These are phyloP conservation scores for Penicillium macrosclerotiorum DNA, from an alignment of 495 filamentous ascomycete species.

Conservation along the genomic window DNA sequence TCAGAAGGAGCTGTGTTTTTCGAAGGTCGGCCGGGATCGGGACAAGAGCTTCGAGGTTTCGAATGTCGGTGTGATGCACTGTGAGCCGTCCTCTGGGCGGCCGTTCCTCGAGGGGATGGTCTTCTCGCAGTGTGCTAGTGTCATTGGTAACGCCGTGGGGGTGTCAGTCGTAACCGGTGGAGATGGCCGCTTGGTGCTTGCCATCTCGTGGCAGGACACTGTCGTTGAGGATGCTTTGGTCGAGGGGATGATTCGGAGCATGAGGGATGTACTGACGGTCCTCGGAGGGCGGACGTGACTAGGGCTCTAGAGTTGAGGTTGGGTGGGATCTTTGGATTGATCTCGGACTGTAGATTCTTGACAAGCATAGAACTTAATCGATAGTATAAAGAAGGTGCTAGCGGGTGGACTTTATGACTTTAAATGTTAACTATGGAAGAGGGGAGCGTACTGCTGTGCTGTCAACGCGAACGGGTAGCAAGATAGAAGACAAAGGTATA, in stretches of 20 bases:
- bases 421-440: too few relatives aligned
- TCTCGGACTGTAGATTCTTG: too few relatives aligned
- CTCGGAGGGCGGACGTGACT: too few relatives aligned
- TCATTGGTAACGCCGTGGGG: slow-evolving; percentile 35
- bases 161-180: slow-evolving; percentile 40
- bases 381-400: too few relatives aligned
- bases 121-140: slow-evolving; percentile 48
- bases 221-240: slow-evolving; percentile 31
- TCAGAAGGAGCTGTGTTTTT: slow-evolving; percentile 29
- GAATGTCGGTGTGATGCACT: slow-evolving; percentile 39
- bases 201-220: slow-evolving; percentile 37
- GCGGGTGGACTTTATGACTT: too few relatives aligned
- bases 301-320: too few relatives aligned
- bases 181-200: slow-evolving; percentile 37
- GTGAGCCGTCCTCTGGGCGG: slow-evolving; percentile 16
- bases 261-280: slow-evolving; percentile 24
- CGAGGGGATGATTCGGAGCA: slow-evolving; percentile 18
- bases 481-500: too few relatives aligned
- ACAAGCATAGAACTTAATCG: too few relatives aligned
- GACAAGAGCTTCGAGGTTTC: slow-evolving; percentile 41
- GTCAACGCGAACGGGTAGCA: too few relatives aligned
- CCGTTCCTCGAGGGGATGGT: slow-evolving; percentile 33
- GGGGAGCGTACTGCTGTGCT: too few relatives aligned
- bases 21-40: slow-evolving; percentile 33
- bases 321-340: too few relatives aligned